These are phyloP conservation scores for Agrocybe chaxingu DNA, from an alignment of 768 basidiomycete genomes.

Conservation along the genomic window DNA sequence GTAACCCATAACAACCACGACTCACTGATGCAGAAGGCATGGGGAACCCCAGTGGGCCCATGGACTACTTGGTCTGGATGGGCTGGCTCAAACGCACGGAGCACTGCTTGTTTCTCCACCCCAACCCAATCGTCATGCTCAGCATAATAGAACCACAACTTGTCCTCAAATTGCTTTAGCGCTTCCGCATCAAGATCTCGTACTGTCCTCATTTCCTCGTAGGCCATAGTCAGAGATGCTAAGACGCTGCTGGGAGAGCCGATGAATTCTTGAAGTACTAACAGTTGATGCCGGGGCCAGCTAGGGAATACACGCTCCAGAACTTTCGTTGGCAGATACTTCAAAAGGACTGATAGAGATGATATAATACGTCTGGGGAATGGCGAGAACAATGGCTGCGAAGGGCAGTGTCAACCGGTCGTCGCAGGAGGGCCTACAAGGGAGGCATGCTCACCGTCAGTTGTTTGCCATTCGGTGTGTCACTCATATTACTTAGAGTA, in stretches of 20 bases:
- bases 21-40: conserved; percentile 75
- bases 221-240: conserved; percentile 56
- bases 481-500: conserved; percentile 58
- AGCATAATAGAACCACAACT: conserved; percentile 56
- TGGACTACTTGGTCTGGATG: conserved; percentile 36
- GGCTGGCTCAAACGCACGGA: conserved; percentile 36
- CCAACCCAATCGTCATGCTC: conserved; percentile 70
- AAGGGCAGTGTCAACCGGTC: background rate
- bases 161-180: conserved; percentile 35
- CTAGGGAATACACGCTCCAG: conserved; percentile 42
- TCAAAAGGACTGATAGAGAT: conserved; percentile 39
- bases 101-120: conserved; percentile 42
- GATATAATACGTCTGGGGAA: conserved; percentile 38
- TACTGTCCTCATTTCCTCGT: conserved; percentile 68
- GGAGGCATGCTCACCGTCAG: conserved; percentile 46
- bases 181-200: conserved; percentile 45
- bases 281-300: conserved; percentile 48
- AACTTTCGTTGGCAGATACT: conserved; percentile 34
- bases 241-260: conserved; percentile 48
- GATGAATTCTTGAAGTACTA: conserved; percentile 47
- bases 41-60: conserved; percentile 50
- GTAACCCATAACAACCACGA: conserved; percentile 3
- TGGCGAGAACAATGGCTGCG: conserved; percentile 48
- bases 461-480: conserved; percentile 59
- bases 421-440: background rate